Percentiles rank a stretch among this genome's conserved stretches.
phyloP scores from a whole-genome alignment of 306 rosid genomes.

The Astragalus glycyphyllos region DNA sequence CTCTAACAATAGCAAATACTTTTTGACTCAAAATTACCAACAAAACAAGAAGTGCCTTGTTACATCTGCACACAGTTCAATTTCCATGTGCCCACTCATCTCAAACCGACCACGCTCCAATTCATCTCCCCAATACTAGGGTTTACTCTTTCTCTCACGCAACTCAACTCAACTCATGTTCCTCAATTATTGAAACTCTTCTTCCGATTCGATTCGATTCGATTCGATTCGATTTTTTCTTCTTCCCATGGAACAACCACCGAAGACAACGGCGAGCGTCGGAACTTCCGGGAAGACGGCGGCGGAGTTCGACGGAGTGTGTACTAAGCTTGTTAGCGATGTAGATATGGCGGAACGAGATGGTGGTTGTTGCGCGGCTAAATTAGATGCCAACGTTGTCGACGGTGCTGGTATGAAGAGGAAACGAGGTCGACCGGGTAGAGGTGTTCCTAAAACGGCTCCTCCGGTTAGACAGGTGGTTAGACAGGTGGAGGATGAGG shows the following conservation, averaged over 20 bases:
- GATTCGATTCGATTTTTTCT: constrained; percentile 5
- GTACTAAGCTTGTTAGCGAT: constrained; percentile 12
- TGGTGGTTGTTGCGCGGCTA: constrained; percentile 9
- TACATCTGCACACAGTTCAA: constrained; percentile 54
- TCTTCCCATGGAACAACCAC: constrained; percentile 40
- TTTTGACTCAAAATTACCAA: constrained; percentile 49
- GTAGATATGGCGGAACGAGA: constrained; percentile 37
- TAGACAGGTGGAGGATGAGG: constrained; percentile 67
- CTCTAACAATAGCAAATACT: not conserved
- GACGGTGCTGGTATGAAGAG: constrained; percentile 52
- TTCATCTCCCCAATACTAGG: constrained; percentile 53
- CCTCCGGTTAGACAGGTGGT: constrained; percentile 52
- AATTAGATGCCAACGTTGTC: constrained; percentile 36
- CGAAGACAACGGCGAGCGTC: not conserved
- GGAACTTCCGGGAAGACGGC: constrained; percentile 10
- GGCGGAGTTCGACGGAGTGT: constrained; percentile 48
- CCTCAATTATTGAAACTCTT: constrained; percentile 19
- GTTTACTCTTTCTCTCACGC: constrained; percentile 46
- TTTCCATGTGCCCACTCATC: constrained; percentile 49
- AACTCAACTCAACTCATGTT: constrained; percentile 37
- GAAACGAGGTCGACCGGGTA: constrained; percentile 86
- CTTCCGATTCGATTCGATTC: constrained; percentile 29
- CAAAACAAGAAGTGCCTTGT: constrained; percentile 50
- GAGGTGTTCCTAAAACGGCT: constrained; percentile 48
- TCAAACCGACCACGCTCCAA: constrained; percentile 39